Evolutionary conservation across 148 eudicot genomes (phyloP).

Genomic region (Camellia sinensis): DNA sequence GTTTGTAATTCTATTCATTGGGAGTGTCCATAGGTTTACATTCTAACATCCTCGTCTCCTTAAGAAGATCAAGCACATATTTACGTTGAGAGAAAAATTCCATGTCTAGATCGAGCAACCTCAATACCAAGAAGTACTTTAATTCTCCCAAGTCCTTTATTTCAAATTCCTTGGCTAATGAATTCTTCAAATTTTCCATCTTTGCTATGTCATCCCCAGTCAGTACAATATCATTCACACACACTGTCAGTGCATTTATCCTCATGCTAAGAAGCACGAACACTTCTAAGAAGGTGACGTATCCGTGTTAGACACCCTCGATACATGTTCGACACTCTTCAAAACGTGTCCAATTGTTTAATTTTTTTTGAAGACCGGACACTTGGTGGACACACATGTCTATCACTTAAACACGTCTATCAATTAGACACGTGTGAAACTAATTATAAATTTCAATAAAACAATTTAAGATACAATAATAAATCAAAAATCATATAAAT

Average conservation of each 20-base stretch:
- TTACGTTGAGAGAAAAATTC: not conserved
- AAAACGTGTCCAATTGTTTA: no score
- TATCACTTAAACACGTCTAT: no score
- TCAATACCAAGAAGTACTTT: constrained; percentile 14
- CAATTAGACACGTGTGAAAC: no score
- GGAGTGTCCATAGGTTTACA: constrained; percentile 2
- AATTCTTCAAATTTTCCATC: not conserved
- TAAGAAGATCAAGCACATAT: not conserved
- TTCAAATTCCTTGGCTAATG: constrained; percentile 7
- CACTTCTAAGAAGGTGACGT: no score
- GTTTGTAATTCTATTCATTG: not conserved
- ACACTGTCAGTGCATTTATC: not conserved
- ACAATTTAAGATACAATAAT: no score
- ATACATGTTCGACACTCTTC: no score
- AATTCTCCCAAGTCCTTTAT: constrained; percentile 9
- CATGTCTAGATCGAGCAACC: not conserved
- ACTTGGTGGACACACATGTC: no score
- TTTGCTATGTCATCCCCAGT: not conserved
- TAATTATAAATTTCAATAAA: no score
- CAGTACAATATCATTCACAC: constrained; percentile 7
- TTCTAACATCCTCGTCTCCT: not conserved
- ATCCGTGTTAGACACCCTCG: no score
- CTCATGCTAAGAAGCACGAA: no score
- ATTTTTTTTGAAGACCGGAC: no score
- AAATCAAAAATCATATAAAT: no score